phyloP scores from a whole-genome alignment of 2,329 filamentous ascomycete genomes.

The Ophiostoma montium region DNA sequence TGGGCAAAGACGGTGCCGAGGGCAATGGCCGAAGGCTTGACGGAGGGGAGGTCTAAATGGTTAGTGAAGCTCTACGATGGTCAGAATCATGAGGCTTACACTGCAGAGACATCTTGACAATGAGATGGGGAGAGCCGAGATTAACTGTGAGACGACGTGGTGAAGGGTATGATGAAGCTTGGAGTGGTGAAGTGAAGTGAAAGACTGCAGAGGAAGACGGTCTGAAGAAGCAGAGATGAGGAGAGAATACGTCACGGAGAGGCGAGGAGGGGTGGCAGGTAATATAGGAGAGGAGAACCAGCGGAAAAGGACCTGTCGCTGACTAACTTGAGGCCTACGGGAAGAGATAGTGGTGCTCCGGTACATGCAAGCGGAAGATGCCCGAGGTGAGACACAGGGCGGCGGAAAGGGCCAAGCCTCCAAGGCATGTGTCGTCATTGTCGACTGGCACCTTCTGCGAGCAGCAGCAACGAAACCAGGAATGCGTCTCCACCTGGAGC shows the following conservation, averaged over 20 bases:
- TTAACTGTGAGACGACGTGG: not conserved
- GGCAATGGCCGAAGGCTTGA: constrained; percentile 96
- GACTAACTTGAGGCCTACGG: not conserved
- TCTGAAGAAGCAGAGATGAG: not conserved
- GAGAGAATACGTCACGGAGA: constrained; percentile 1
- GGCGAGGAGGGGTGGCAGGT: not conserved
- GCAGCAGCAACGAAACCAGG: not conserved
- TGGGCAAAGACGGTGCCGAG: constrained; percentile 95
- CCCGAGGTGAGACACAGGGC: not conserved
- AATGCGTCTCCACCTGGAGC: too few species aligned
- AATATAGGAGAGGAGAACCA: not conserved
- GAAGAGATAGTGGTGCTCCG: too few species aligned
- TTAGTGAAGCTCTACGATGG: too few species aligned
- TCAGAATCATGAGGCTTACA: constrained; percentile 27
- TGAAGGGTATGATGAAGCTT: not conserved
- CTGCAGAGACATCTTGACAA: constrained; percentile 43
- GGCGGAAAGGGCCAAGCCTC: too few species aligned
- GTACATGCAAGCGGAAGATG: too few species aligned
- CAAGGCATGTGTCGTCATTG: not conserved
- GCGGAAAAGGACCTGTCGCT: not conserved
- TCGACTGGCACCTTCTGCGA: not conserved
- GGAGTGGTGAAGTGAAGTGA: not conserved
- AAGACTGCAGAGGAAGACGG: not conserved
- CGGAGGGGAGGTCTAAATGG: constrained; percentile 53
- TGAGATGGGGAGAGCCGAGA: not conserved